Evolutionary conservation across 345 rosid genomes (phyloP), one percentile per base, ranked within the genome.

Genomic region (Lepidium sativum): DNA sequence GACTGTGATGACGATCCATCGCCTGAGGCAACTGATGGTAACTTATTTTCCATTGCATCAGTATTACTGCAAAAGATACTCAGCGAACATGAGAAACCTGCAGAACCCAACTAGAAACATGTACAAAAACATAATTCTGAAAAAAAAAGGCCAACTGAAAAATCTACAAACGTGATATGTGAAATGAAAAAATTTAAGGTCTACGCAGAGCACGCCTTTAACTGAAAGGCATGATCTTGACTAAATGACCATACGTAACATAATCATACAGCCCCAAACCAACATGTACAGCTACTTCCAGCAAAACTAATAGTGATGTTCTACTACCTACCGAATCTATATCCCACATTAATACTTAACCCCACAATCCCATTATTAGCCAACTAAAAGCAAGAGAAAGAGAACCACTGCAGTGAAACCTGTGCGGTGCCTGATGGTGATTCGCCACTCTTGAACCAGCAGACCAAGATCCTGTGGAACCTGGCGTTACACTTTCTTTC

Each of bases 401-500:
- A 67, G 45, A 29, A 60, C 45, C 21, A 18, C 10, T 56, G 9
- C 31, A 58, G 55, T 49, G 67, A 58, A 67, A 94, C 97, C 92
- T 85, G 77, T 73, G 68, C 34, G 66, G 70, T 56, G 80, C 57
- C 41, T 77, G 74, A 57, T 61, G 75, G 59, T 69, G 69, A 55
- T 68, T 81, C 47, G 67, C 51, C 69, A 70, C 44, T 48, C 77
- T 75, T 67, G 85, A 75, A 20, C 81, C 78, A 71, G 80, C 75
- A 62, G 89, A 79, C 68, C 83, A 69, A 59, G 85, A 73, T 38
- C 77, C 78, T 14, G 75, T 65, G 78, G 79, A 77, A 35, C 76
- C 79, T 63, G 77, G 83, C 16, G 84, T 62, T 72, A 88, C 97
- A 81, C 84, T 85, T 65, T 91, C 97, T 82, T 78, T 94, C 87